Evolutionary conservation across 2,329 filamentous ascomycete genomes (phyloP).

Genomic region (Pseudofabraea citricarpa): DNA sequence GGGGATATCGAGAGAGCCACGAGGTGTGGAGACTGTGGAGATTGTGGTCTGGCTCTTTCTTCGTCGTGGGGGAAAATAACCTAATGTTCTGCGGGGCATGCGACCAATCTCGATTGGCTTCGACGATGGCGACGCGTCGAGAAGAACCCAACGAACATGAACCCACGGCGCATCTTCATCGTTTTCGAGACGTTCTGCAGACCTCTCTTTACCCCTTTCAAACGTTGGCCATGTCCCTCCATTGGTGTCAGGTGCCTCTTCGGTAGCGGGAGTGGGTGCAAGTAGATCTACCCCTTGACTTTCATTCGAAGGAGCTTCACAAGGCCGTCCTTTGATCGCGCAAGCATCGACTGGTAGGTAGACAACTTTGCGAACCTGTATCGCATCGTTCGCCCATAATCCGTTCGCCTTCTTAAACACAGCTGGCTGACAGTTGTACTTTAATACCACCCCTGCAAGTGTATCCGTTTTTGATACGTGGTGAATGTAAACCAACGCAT

Average conservation of each 20-base stretch:
- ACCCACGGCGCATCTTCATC: constrained; percentile 70
- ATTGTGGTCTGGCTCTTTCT: constrained; percentile 59
- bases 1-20: constrained; percentile 23
- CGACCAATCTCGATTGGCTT: constrained; percentile 81
- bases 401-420: constrained; percentile 83
- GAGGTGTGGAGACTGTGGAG: constrained; percentile 62
- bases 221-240: constrained; percentile 20
- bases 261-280: constrained; percentile 40
- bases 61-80: constrained; percentile 90
- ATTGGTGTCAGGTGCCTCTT: constrained; percentile 23
- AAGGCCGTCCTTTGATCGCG: constrained; percentile 70
- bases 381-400: constrained; percentile 89
- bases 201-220: constrained; percentile 11
- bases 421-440: constrained; percentile 81
- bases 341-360: constrained; percentile 88
- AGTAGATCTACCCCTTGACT: constrained; percentile 43
- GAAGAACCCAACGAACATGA: constrained; percentile 83
- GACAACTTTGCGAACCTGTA: constrained; percentile 77
- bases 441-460: constrained; percentile 84
- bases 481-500: constrained; percentile 87
- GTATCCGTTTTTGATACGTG: constrained; percentile 79
- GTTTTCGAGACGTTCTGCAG: constrained; percentile 27
- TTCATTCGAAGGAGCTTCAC: constrained; percentile 45
- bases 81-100: constrained; percentile 72
- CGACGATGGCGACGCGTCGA: constrained; percentile 60